These are phyloP conservation scores for Fusarium subglutinans DNA, from an alignment of 2,329 filamentous ascomycete species.

Conservation along the genomic window DNA sequence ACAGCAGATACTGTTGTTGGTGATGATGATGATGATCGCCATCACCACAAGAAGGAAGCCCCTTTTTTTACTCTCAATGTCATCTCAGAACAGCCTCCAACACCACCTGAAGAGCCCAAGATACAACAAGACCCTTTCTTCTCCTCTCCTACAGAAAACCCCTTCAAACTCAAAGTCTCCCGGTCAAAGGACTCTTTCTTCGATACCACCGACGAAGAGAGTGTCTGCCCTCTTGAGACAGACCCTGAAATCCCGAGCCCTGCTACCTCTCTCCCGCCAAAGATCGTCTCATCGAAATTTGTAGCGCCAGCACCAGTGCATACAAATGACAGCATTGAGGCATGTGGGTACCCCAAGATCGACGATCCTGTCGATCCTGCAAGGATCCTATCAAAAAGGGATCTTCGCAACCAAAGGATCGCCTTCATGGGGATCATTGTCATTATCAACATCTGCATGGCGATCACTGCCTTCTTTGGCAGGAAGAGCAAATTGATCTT, in stretches of 20 bases:
- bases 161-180: background rate
- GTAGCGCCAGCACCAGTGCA: background rate
- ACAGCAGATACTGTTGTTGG: slow-evolving; percentile 13
- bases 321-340: slow-evolving; percentile 14
- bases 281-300: background rate
- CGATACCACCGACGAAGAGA: background rate
- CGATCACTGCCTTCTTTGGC: slow-evolving; percentile 22
- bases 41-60: background rate
- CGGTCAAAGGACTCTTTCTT: background rate
- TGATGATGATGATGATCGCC: background rate
- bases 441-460: slow-evolving; percentile 31
- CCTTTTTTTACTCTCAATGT: background rate
- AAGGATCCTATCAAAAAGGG: slow-evolving; percentile 1
- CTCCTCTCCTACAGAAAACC: background rate
- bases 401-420: slow-evolving; percentile 30
- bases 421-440: slow-evolving; percentile 25
- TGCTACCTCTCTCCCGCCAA: background rate
- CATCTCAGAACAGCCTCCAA: background rate
- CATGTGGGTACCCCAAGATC: slow-evolving; percentile 27
- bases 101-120: background rate
- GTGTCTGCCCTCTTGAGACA: background rate
- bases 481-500: slow-evolving; percentile 32
- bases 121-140: background rate
- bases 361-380: slow-evolving; percentile 33
- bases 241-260: background rate